Percentiles rank a stretch among this genome's conserved stretches.
Evolutionary conservation across 306 rosid genomes (phyloP).

Genomic region (Luffa aegyptiaca): DNA sequence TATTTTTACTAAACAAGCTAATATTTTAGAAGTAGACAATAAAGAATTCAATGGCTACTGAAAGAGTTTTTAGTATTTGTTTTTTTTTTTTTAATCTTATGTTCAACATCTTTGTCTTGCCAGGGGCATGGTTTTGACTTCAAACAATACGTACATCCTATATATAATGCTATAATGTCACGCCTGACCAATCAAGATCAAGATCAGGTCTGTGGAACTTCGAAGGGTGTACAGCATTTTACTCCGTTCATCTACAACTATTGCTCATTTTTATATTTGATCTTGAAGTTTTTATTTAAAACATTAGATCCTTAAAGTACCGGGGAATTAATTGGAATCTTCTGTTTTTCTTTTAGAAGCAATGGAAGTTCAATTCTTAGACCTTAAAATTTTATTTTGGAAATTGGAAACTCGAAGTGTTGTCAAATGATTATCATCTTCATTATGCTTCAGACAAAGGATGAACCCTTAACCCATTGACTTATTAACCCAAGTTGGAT

Average conservation of each 20-base stretch:
- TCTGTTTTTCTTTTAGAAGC: background rate
- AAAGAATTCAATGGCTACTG: background rate
- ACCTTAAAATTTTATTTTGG: background rate
- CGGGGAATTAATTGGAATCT: background rate
- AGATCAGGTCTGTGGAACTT: slow-evolving; percentile 71
- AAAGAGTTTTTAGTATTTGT: background rate
- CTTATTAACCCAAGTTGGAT: background rate
- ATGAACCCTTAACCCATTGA: background rate
- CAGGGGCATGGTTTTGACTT: slow-evolving; percentile 76
- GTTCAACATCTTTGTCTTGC: background rate
- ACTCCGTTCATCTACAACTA: background rate
- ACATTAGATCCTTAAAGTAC: background rate
- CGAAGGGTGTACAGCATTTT: background rate
- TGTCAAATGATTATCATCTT: background rate
- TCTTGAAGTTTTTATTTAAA: background rate
- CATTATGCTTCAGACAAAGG: background rate
- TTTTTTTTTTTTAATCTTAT: background rate
- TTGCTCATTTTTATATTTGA: background rate
- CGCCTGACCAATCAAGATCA: slow-evolving; percentile 99
- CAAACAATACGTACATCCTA: slow-evolving; percentile 76
- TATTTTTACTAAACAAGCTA: background rate
- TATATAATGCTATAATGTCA: slow-evolving; percentile 88
- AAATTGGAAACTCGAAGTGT: background rate
- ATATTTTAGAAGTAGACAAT: background rate
- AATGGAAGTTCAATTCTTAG: background rate